These are phyloP conservation scores for Euphorbia peplus DNA, from an alignment of 345 rosid species.

Conservation along the genomic window DNA sequence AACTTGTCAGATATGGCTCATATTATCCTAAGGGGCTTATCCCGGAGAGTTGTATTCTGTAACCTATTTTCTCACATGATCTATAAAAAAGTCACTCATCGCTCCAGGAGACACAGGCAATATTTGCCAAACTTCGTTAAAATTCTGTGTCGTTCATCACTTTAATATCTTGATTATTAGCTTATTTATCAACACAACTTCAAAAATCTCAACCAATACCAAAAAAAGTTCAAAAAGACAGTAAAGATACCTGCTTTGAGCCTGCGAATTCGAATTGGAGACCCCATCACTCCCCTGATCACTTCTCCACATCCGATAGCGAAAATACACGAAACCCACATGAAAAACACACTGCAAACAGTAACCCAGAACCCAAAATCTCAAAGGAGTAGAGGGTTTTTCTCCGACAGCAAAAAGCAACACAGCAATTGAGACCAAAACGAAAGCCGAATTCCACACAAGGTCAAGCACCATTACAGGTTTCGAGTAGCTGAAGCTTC, in stretches of 20 bases:
- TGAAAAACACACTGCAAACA: conserved; percentile 5
- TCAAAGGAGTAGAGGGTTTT: conserved; percentile 7
- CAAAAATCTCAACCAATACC: too few species aligned
- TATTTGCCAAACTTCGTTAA: too few species aligned
- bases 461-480: conserved; percentile 9
- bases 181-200: too few species aligned
- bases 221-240: too few species aligned
- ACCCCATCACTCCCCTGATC: not conserved
- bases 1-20: too few species aligned
- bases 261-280: not conserved
- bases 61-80: too few species aligned
- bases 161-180: too few species aligned
- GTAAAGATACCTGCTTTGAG: conserved; percentile 4
- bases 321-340: conserved; percentile 7
- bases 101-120: too few species aligned
- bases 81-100: too few species aligned
- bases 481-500: not conserved
- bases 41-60: too few species aligned
- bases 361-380: conserved; percentile 5
- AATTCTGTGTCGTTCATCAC: too few species aligned
- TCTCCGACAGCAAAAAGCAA: not conserved
- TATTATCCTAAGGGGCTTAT: too few species aligned
- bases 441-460: conserved; percentile 3
- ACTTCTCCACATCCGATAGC: not conserved
- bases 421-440: not conserved